Base-by-base conservation (phyloP, 148 eudicot species). In the Camellia lanceoleosa region DNA sequence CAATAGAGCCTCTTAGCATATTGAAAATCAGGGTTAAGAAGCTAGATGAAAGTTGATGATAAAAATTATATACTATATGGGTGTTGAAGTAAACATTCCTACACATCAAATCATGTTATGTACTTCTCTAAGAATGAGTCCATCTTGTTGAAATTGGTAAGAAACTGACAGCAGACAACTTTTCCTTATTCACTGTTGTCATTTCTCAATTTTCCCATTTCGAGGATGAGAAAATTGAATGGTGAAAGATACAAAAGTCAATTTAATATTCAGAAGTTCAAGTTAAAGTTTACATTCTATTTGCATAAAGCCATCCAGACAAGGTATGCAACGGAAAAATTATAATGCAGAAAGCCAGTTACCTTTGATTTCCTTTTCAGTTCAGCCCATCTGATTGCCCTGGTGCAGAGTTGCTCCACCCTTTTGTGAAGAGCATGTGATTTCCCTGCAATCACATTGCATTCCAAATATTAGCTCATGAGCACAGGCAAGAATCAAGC, bases 401-500 rank as follows among this genome's bases (percentile, higher is more conserved):
- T 88, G 60, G 97, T 94, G 88, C 99, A 97, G 7, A 97, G 93
- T 82, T 97, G 99, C 83, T 97, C 99, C 86, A 97, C 95, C 80
- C 99, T 91, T 88, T 91, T 97, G 84, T 97, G 99, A 89, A 97
- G 98, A 84, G 99, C 99, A 84, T 97, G 99, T 78, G 99, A 94
- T 86, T 97, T 97, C 43, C 99, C 99, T 96, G 92, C 80, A 91
- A 63, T 76, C 38, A 52, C 56, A 51, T 70, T 15, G 71, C 49
- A 56, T 71, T 70, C 16, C 54, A 60, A 63, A 80, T 14, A 79
- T 70, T 11, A 75, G 66, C 71, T 46, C 79, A 80, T 65, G 49
- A 74, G 23, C 60, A 67, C 60, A 0, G 1, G 38, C 1, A 30
- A 30, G 38, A 30, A 30, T 30, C 38, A 30, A 30, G 2, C 8